Evolutionary conservation across 2,329 filamentous ascomycete species (phyloP), one percentile per base, ranked within the genome.

Genomic region (Fusarium ambrosium): DNA sequence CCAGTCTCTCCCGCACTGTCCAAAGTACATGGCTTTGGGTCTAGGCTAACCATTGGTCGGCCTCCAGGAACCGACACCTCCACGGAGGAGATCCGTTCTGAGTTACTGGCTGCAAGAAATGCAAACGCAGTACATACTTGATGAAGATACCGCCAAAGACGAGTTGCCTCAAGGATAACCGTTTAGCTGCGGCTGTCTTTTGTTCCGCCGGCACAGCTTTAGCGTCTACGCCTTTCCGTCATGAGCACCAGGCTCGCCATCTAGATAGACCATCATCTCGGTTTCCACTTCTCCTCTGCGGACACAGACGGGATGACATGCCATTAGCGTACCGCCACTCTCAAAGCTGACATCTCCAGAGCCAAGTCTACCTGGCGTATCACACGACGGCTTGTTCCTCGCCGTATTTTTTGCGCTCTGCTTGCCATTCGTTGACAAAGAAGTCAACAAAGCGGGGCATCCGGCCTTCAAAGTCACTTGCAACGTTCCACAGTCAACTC

Each of bases 1-100:
- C 56, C 66, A 70, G 72, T 70, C 7, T 7, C 2, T 7, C 13
- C n/a, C 27, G 59, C 72, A 75, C 72, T 70, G 72, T 74, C 41
- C 27, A 39, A 20, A 56, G 48, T 53, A 51, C 29, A 45, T 27
- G 36, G 60, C 22, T 29, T 53, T 20, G 7, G 6, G 6, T 11
- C 18, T 4, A 24, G 22, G n/a, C 41, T 8, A 18, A 22, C 16
- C 29, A 22, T 24, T 39, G 61, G n/a, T 16, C 11, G 20, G 29
- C 10, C 14, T 27, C 51, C 13, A n/a, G 29, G n/a, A n/a, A 24
- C 51, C n/a, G 5, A 32, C 11, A 14, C 6, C 4, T 9, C 16
- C 7, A 6, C 66, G 66, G 72, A 75, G 51, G 10, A 1, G 8
- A 20, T 61, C 66, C 66, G 62, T 11, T 4, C 6, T 1, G 2